Evolutionary conservation across 2,329 filamentous ascomycete genomes (phyloP).

Genomic region (Claviceps spartinae): DNA sequence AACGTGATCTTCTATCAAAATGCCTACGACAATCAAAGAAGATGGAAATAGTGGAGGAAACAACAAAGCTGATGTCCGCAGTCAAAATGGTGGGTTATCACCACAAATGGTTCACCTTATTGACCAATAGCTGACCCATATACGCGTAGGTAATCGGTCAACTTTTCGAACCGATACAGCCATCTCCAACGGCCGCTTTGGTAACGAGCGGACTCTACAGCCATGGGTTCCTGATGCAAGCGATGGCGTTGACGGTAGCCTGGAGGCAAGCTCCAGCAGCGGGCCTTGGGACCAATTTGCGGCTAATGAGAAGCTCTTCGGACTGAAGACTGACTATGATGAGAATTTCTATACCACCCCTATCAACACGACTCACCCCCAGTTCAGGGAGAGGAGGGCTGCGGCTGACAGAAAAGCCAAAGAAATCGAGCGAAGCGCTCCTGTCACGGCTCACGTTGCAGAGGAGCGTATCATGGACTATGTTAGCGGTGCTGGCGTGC

Average conservation of each 20-base stretch:
- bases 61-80: constrained; percentile 17
- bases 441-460: constrained; percentile 69
- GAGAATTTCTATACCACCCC: constrained; percentile 89
- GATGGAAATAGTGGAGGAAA: constrained; percentile 17
- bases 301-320: constrained; percentile 76
- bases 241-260: constrained; percentile 52
- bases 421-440: constrained; percentile 69
- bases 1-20: constrained; percentile 14
- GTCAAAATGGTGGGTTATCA: constrained; percentile 23
- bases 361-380: constrained; percentile 72
- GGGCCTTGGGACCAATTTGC: constrained; percentile 86
- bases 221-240: constrained; percentile 60
- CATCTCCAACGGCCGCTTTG: constrained; percentile 61
- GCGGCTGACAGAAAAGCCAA: constrained; percentile 72
- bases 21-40: constrained; percentile 28
- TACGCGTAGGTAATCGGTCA: constrained; percentile 42
- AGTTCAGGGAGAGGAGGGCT: constrained; percentile 65
- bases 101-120: not conserved
- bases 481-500: constrained; percentile 47
- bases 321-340: constrained; percentile 78
- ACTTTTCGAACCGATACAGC: constrained; percentile 78
- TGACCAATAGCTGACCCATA: not conserved
- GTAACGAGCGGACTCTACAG: constrained; percentile 63
- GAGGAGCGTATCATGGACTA: constrained; percentile 73
- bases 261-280: constrained; percentile 45